phyloP scores from a whole-genome alignment of 2,329 filamentous ascomycete species.

The Aspergillus sp. region DNA sequence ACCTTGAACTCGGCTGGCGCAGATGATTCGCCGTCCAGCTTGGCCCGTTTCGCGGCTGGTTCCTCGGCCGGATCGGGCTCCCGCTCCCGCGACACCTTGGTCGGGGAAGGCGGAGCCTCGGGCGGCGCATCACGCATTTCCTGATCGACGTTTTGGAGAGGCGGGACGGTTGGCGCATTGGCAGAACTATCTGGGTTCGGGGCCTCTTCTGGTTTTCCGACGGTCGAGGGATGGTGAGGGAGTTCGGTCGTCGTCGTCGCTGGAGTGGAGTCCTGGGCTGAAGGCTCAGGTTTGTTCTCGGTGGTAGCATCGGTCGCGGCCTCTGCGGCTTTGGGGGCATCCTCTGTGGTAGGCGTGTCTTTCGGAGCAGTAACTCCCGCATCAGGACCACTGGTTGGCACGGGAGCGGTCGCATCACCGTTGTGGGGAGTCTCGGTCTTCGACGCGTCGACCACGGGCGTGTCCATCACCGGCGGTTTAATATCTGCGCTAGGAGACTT shows the following conservation, averaged over 20 bases:
- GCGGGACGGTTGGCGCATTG: slow-evolving; percentile 16
- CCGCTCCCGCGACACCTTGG: slow-evolving; percentile 70
- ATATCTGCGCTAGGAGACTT: slow-evolving; percentile 22
- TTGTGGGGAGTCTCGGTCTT: slow-evolving; percentile 9
- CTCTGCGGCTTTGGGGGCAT: neutral
- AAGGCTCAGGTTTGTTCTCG: neutral
- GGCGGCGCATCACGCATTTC: slow-evolving; percentile 55
- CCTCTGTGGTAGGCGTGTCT: neutral
- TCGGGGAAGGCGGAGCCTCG: slow-evolving; percentile 49
- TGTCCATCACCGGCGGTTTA: slow-evolving; percentile 10
- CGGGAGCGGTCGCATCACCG: slow-evolving; percentile 3
- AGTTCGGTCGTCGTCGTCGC: slow-evolving; percentile 30
- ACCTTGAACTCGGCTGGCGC: slow-evolving; percentile 47
- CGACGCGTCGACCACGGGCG: slow-evolving; percentile 9
- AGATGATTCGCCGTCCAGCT: slow-evolving; percentile 59
- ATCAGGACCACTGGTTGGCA: slow-evolving; percentile 2
- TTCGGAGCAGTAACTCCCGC: neutral
- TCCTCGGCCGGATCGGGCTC: slow-evolving; percentile 67
- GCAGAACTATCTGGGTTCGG: slow-evolving; percentile 20
- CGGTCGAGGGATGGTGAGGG: slow-evolving; percentile 33
- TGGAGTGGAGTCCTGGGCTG: slow-evolving; percentile 7
- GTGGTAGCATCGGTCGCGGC: neutral
- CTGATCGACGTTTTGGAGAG: slow-evolving; percentile 39
- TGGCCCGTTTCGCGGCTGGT: slow-evolving; percentile 77
- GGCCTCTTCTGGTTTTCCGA: slow-evolving; percentile 12